These are phyloP conservation scores for Lobulomyces angularis DNA, from an alignment of 192 early-diverging fungal genomes.

Conservation along the genomic window DNA sequence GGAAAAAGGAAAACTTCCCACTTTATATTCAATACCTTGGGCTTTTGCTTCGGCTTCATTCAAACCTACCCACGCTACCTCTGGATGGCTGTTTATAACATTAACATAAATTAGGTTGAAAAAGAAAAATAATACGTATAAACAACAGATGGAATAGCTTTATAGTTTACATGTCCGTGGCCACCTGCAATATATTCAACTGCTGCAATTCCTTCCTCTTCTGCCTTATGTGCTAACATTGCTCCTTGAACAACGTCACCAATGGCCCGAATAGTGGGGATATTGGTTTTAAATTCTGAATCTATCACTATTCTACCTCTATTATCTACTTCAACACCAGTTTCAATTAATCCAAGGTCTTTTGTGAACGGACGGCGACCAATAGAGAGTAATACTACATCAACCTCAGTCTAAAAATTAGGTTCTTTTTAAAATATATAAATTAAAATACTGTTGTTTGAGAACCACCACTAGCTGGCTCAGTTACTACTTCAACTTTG, in stretches of 20 bases:
- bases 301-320: conserved; percentile 79
- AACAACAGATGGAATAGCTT: conserved; percentile 92
- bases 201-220: conserved; percentile 94
- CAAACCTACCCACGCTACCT: conserved; percentile 97
- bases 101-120: conserved; percentile 15
- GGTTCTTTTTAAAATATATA: no score
- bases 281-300: conserved; percentile 72
- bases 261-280: conserved; percentile 81
- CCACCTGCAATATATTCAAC: conserved; percentile 84
- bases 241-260: conserved; percentile 94
- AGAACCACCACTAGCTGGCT: conserved; percentile 67
- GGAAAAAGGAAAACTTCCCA: conserved; percentile 87
- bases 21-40: conserved; percentile 71
- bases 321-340: conserved; percentile 77
- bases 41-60: conserved; percentile 89
- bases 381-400: conserved; percentile 85
- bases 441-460: neutral
- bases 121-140: conserved; percentile 59
- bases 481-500: conserved; percentile 79
- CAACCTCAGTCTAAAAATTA: conserved; percentile 64
- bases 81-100: conserved; percentile 64
- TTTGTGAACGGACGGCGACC: conserved; percentile 92
- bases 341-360: conserved; percentile 81
- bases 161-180: conserved; percentile 97
- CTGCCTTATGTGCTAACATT: conserved; percentile 99